These are phyloP conservation scores for Protomyces macrosporus DNA, from an alignment of 1,139 yeast genomes.

Conservation along the genomic window DNA sequence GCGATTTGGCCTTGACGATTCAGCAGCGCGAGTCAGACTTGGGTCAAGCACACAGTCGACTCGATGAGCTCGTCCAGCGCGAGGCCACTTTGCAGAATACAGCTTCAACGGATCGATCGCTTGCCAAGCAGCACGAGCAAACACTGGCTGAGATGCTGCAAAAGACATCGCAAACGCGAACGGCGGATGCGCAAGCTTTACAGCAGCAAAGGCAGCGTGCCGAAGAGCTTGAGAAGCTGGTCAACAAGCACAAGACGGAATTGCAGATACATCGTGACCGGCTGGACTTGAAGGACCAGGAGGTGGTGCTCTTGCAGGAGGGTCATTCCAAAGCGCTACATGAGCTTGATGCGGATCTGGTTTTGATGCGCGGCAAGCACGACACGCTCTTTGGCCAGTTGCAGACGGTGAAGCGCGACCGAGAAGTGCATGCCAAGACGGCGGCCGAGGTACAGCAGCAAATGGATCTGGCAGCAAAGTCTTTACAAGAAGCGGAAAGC, in stretches of 20 bases:
- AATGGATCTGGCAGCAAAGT: not conserved
- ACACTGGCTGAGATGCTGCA: not conserved
- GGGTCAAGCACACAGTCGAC: not conserved
- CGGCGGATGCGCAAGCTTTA: not conserved
- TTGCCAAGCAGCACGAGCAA: not conserved
- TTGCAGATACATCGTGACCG: not conserved
- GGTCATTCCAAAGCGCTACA: not conserved
- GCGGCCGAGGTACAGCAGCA: too few species aligned
- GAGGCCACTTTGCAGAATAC: not conserved
- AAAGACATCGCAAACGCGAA: not conserved
- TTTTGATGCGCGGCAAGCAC: not conserved
- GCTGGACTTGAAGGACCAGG: not conserved
- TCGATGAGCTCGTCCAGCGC: not conserved
- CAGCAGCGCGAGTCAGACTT: not conserved
- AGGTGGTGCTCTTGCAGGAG: not conserved
- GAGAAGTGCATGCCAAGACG: not conserved
- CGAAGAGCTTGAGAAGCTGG: not conserved
- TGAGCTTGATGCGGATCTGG: not conserved
- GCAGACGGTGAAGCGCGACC: not conserved
- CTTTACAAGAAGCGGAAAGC: not conserved
- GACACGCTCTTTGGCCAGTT: not conserved
- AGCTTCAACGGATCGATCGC: not conserved
- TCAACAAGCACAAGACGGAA: not conserved
- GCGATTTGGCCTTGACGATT: not conserved
- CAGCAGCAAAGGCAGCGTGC: not conserved